phyloP scores from a whole-genome alignment of 352 stramenopile species.

The Peronospora destructor region DNA sequence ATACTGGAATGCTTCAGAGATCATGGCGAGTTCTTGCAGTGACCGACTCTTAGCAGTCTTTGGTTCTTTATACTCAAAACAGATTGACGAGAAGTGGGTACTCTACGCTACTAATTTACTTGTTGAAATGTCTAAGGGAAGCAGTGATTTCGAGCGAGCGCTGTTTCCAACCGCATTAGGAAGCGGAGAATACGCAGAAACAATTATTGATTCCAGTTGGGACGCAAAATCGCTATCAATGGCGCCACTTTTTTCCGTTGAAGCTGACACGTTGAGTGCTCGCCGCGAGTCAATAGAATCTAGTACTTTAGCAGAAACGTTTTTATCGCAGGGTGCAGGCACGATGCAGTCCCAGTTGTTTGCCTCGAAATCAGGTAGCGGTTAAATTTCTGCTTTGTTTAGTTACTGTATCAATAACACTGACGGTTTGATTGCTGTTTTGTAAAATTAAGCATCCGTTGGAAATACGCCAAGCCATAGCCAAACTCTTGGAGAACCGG shows the following conservation, averaged over 20 bases:
- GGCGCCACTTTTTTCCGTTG: constrained; percentile 69
- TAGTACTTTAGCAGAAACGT: constrained; percentile 1
- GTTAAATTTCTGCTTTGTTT: not conserved
- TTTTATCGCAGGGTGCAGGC: constrained; percentile 13
- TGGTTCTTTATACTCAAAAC: constrained; percentile 31
- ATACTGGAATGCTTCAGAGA: constrained; percentile 41
- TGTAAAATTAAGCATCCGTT: constrained; percentile 10
- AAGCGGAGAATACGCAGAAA: constrained; percentile 39
- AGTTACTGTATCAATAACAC: not conserved
- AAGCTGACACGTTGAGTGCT: constrained; percentile 43
- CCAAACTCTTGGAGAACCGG: constrained; percentile 6
- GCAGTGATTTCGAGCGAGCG: constrained; percentile 21
- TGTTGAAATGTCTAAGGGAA: constrained; percentile 29
- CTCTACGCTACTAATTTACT: constrained; percentile 62
- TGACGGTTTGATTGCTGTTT: not conserved
- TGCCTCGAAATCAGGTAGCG: constrained; percentile 19
- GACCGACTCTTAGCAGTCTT: constrained; percentile 54
- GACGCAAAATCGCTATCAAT: constrained; percentile 62
- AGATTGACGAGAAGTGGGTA: constrained; percentile 56
- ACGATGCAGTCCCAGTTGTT: constrained; percentile 47
- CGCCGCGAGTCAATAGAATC: constrained; percentile 2
- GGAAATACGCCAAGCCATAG: constrained; percentile 3
- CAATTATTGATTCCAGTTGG: constrained; percentile 62
- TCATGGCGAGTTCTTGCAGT: constrained; percentile 30
- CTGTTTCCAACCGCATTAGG: constrained; percentile 53